Base-by-base conservation (phyloP, 768 basidiomycete species). In the Rossbeevera mucosa region DNA sequence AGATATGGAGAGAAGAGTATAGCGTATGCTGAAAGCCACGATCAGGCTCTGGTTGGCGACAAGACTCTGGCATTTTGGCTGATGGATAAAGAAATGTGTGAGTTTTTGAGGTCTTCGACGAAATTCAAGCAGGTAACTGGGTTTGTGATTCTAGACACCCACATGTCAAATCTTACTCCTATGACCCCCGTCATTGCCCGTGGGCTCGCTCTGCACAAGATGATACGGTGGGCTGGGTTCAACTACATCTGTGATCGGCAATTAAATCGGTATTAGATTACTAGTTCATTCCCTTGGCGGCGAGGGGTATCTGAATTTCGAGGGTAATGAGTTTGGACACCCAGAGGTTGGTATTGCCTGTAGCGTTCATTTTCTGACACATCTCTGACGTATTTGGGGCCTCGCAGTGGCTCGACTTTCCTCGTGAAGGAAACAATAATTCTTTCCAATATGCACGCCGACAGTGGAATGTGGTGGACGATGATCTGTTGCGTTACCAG, bases 81-180 rank as follows among this genome's bases (percentile, higher is more conserved):
- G 52, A 99, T 99, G 96, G 96, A 99, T 71, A 95, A 95, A 72
- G 96, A 98, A 71, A 99, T 99, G 96, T 97, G 94, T 94, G 77
- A 61, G 83, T 76, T 29, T 76, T 29, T 18, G 1, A 44, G 20
- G 7, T 50, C 20, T 22, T 24, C 29, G 33, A 31, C 1, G 31
- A 5, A 26, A 31, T 38, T 38, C 20, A 21, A 26, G 26, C 21
- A 16, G 5, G 20, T 36, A 12, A 38, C 21, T 24, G 49, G 44
- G 36, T 25, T 48, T 44, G 54, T 42, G 56, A 42, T 45, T 9
- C 30, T 49, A 93, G 91, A 95, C 69, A 92, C 92, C 4, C 79
- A 94, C 70, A 98, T 98, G 95, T 94, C 91, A 24, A 88, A 93
- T 65, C 33, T 94, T 53, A 76, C 85, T 2, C 81, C 83, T 31